Conservation (phyloP, 1,284 basidiomycete genomes). For the Microbotryum violaceum region DNA sequence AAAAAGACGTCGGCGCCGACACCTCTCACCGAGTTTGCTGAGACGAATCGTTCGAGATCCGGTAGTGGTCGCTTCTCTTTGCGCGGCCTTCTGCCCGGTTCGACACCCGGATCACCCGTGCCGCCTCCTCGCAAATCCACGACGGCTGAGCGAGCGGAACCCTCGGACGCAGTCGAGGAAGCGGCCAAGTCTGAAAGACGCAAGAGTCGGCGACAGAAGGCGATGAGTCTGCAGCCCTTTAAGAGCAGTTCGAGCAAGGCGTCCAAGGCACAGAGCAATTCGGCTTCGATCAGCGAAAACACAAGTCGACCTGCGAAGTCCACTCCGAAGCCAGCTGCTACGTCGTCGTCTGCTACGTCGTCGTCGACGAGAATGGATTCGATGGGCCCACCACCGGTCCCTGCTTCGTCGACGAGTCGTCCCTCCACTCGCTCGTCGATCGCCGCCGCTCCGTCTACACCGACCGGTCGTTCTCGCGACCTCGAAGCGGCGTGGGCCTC, state of each 20-base stretch:
- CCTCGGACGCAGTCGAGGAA: slow-evolving; percentile 17
- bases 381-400: slow-evolving; percentile 5
- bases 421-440: slow-evolving; percentile 26
- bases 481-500: slow-evolving; percentile 31
- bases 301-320: background rate
- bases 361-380: background rate
- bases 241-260: slow-evolving; percentile 12
- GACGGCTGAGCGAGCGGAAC: background rate
- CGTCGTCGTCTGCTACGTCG: background rate
- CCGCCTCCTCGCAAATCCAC: background rate
- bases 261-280: background rate
- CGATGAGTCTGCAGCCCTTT: slow-evolving; percentile 30
- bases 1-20: slow-evolving; percentile 16
- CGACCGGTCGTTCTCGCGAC: slow-evolving; percentile 20
- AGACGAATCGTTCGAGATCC: slow-evolving; percentile 33
- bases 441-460: slow-evolving; percentile 38
- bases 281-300: too few relatives aligned
- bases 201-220: slow-evolving; percentile 27
- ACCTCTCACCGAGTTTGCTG: slow-evolving; percentile 47
- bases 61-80: slow-evolving; percentile 54
- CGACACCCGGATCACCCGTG: slow-evolving; percentile 15
- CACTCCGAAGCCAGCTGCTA: background rate
- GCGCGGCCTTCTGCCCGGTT: slow-evolving; percentile 52
- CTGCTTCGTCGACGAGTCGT: slow-evolving; percentile 37
- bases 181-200: slow-evolving; percentile 22